Evolutionary conservation across 2,329 filamentous ascomycete species (phyloP), one percentile per base, ranked within the genome.

Genomic region (Ophiostoma novo-ulmi): DNA sequence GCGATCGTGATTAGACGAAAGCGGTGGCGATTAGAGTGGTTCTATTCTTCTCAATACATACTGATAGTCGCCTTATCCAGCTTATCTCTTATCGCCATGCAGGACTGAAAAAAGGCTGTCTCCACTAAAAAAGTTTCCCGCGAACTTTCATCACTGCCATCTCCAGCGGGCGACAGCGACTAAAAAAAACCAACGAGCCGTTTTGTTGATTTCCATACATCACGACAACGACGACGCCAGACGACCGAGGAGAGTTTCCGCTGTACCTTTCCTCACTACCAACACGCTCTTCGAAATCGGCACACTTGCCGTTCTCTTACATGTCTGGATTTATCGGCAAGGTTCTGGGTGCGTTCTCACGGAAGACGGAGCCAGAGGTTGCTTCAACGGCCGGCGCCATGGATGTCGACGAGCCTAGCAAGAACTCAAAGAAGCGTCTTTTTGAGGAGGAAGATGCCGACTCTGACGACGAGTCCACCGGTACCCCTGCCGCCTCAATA

Each of bases 391-490:
- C 63, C 55, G 63, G 36, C 63, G 44, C 41, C 17, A 70, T 69
- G 69, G 31, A 67, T 8, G 35, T 44, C 44, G 55, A 63, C 41
- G 66, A 11, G 58, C 20, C 41, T 44, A 61, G 39, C 69, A 69
- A 64, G 63, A 70, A 61, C 68, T 36, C 70, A 2, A 85, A 84
- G 78, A 82, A 83, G 75, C 80, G 77, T 39, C 79, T 88, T 41
- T 83, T 89, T 67, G 86, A 88, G 74, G 86, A 88, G 14, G 75
- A 84, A 70, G 81, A 82, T 35, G 80, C 81, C 68, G 80, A 81
- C 69, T 79, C 79, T 20, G 80, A 81, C 14, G 55, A 75, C 75
- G 78, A 77, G 71, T 77, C 36, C 74, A 77, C 58, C 22, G 48
- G 31, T n/a, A 36, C 36, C 3, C 20, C 35, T n/a, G 58, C 58